A percentile compares a stretch with the other conserved stretches of the same genome.
Conservation (phyloP, 352 stramenopile genomes). For the Pythium guiyangense region DNA sequence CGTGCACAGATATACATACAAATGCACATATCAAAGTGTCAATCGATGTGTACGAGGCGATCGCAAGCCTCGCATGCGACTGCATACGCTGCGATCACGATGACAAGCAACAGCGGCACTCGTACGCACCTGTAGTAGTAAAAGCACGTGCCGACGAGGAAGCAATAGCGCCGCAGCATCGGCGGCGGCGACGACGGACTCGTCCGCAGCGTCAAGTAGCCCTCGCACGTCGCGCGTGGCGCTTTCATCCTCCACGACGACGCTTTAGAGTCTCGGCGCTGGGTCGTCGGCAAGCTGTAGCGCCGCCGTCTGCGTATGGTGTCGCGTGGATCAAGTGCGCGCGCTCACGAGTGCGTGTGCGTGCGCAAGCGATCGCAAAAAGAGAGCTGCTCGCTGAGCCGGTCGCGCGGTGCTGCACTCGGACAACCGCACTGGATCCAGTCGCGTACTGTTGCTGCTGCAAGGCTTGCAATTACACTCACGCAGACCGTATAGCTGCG, state of each 20-base stretch:
- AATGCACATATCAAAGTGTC: not conserved
- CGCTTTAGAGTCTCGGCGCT: constrained; percentile 7
- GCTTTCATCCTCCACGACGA: constrained; percentile 60
- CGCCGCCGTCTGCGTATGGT: constrained; percentile 11
- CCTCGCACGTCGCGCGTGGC: constrained; percentile 75
- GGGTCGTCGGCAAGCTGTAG: constrained; percentile 11
- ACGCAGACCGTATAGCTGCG: too few relatives aligned
- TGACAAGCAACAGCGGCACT: not conserved
- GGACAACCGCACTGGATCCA: too few relatives aligned
- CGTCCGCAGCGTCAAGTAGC: constrained; percentile 83
- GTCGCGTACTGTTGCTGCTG: too few relatives aligned
- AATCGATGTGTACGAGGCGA: not conserved
- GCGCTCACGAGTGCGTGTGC: not conserved
- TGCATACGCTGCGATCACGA: not conserved
- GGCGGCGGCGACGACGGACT: constrained; percentile 82
- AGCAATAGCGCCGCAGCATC: constrained; percentile 86
- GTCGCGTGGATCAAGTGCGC: not conserved
- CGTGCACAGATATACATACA: not conserved
- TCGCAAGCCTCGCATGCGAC: not conserved
- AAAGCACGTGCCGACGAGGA: constrained; percentile 84
- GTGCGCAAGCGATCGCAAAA: not conserved
- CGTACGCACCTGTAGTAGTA: constrained; percentile 65
- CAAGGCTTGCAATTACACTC: not conserved
- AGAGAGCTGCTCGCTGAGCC: not conserved
- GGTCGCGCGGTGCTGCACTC: not conserved